Evolutionary conservation across 2,329 filamentous ascomycete species (phyloP), one percentile per base, ranked within the genome.

Genomic region (Helotiales sp.): DNA sequence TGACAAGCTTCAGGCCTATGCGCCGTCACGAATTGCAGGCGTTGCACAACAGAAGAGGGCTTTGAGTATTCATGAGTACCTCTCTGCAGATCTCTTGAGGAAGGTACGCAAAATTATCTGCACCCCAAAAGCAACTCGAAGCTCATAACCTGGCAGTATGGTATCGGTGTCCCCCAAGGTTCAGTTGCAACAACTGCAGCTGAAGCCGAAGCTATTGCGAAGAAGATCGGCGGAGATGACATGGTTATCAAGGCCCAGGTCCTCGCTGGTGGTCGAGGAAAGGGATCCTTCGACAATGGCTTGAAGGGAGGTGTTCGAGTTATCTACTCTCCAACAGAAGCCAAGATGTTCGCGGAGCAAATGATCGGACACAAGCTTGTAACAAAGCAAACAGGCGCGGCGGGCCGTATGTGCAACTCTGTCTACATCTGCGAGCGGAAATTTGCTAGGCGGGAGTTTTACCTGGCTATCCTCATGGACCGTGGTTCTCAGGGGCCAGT

Each of bases 231-330:
- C 81, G 89, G 84, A 70, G 93, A 96, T 74, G 95, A 99, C 76
- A 93, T 97, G 86, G 95, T 99, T 69, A 98, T 99, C 85, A 99
- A 99, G 86, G 95, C 95, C 63, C 95, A 99, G 82, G 95, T 99
- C 61, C 89, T 99, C 63, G 95, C 95, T 63, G 95, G 95, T 79
- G 95, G 95, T 66, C 90, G 95, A 81, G 95, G 95, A 79, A 99
- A 99, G 84, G 95, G 95, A 69, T 88, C 87, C 70, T 99, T 99
- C 74, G 92, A 96, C 81, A 98, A 97, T 78, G 95, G 95, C 71
- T 88, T 99, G 75, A 99, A 99, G 84, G 95, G 95, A 72, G 95
- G 95, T 81, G 95, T 99, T 70, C 88, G 95, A 71, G 93, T 99
- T 72, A 96, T 99, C 79, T 99, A 98, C 86, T 98, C 93, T 81